phyloP scores from a whole-genome alignment of 2,329 filamentous ascomycete genomes.

The Aspergillus viridinutans region DNA sequence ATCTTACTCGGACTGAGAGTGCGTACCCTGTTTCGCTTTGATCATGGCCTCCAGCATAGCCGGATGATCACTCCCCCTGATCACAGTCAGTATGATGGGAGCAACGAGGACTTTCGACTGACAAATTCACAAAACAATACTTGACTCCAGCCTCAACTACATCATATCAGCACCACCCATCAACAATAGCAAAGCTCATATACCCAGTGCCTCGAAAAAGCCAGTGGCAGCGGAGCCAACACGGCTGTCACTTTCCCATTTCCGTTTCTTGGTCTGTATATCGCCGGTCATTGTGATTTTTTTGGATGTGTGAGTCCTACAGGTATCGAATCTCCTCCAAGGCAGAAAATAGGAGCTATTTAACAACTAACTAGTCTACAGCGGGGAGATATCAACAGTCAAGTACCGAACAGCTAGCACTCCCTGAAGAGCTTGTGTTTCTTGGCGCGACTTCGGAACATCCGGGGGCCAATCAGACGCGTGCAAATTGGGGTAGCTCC shows the following conservation, averaged over 20 bases:
- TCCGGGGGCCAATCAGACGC: no score
- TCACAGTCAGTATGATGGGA: neutral
- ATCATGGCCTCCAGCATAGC: constrained; percentile 73
- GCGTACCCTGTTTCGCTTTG: constrained; percentile 54
- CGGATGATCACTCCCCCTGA: constrained; percentile 48
- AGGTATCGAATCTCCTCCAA: neutral
- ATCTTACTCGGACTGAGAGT: neutral
- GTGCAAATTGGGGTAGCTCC: no score
- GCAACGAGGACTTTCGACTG: neutral
- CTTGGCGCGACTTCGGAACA: neutral
- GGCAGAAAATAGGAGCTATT: neutral
- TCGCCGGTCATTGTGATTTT: neutral
- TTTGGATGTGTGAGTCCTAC: neutral
- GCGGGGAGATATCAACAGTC: neutral
- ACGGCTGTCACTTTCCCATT: neutral
- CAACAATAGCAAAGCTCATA: neutral
- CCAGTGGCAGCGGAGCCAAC: neutral
- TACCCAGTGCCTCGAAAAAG: neutral
- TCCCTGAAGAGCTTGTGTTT: neutral
- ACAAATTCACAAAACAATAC: neutral
- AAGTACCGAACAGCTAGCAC: neutral
- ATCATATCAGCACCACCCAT: neutral
- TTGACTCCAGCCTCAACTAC: neutral
- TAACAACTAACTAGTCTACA: neutral
- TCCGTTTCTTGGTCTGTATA: neutral